A percentile compares a stretch with the other conserved stretches of the same genome.
Conservation (phyloP, 1,139 yeast genomes). For the Suhomyces taliae region DNA sequence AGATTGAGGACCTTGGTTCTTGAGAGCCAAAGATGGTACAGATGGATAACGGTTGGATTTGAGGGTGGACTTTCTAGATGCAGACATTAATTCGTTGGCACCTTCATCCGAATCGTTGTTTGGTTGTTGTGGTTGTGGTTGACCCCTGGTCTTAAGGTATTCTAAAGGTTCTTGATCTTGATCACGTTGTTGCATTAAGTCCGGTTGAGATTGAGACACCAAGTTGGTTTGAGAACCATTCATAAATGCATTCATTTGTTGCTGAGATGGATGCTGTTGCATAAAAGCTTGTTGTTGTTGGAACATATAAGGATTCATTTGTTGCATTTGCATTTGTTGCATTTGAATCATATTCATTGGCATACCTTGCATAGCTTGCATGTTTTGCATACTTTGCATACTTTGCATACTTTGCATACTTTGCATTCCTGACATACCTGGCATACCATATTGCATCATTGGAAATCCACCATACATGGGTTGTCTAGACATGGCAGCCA, state of each 20-base stretch:
- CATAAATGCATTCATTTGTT: conserved; percentile 10
- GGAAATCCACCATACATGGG: conserved; percentile 15
- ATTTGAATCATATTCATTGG: conserved; percentile 6
- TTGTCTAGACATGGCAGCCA: conserved; percentile 13
- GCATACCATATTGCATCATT: conserved; percentile 10
- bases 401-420: conserved; percentile 7
- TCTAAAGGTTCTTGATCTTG: conserved; percentile 2
- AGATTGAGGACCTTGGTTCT: conserved; percentile 1
- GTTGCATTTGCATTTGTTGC: conserved; percentile 15
- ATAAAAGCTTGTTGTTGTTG: conserved; percentile 12
- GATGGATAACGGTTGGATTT: conserved; percentile 41
- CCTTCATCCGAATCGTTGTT: conserved; percentile 16
- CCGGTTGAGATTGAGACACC: conserved; percentile 9
- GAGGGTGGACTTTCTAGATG: conserved; percentile 35
- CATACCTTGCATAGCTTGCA: conserved; percentile 9
- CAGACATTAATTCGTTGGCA: conserved; percentile 22
- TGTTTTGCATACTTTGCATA: conserved; percentile 2
- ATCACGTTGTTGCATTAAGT: conserved; percentile 1
- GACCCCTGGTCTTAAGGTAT: no score
- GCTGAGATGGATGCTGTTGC: conserved; percentile 5
- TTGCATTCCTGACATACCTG: conserved; percentile 3
- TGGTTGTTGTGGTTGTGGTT: not conserved
- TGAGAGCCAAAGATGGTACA: conserved; percentile 28
- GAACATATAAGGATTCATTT: conserved; percentile 13
- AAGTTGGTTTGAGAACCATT: conserved; percentile 5